A percentile compares a stretch with the other conserved stretches of the same genome.
Evolutionary conservation across 1,139 yeast species (phyloP).

Genomic region (Kodamaea suecica): DNA sequence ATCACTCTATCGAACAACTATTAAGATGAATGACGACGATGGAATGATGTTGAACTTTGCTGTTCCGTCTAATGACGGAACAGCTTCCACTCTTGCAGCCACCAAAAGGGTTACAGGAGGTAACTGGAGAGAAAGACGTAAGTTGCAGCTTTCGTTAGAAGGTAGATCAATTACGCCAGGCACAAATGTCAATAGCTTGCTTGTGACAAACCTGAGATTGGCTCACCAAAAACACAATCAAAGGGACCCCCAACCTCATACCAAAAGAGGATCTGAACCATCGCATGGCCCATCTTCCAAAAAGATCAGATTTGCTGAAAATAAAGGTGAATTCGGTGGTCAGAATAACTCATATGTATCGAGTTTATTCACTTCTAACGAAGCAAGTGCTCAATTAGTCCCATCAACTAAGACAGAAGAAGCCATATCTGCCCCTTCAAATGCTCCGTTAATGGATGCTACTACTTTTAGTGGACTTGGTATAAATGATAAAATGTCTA

Average conservation of each 20-base stretch:
- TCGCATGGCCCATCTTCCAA: conserved; percentile 22
- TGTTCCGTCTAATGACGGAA: conserved; percentile 26
- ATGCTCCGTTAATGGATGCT: conserved; percentile 77
- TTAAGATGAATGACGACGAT: conserved; percentile 48
- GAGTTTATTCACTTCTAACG: conserved; percentile 78
- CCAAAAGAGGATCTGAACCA: conserved; percentile 7
- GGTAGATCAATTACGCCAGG: conserved; percentile 40
- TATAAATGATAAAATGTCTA: conserved; percentile 50
- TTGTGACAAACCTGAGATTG: conserved; percentile 24
- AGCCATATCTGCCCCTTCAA: conserved; percentile 56
- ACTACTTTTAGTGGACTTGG: conserved; percentile 73
- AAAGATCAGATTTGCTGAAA: conserved; percentile 35
- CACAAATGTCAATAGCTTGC: conserved; percentile 39
- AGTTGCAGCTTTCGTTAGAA: conserved; percentile 46
- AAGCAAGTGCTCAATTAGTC: conserved; percentile 32
- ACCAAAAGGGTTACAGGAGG: conserved; percentile 59
- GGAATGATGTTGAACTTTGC: conserved; percentile 68
- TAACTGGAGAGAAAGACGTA: conserved; percentile 75
- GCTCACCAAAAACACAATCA: conserved; percentile 11
- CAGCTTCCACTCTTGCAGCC: conserved; percentile 9
- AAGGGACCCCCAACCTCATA: not conserved
- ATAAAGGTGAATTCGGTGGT: conserved; percentile 49
- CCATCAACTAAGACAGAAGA: conserved; percentile 22
- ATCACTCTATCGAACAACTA: too few relatives aligned
- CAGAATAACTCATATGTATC: conserved; percentile 66